Percentiles rank a stretch among this genome's conserved stretches.
Evolutionary conservation across 2,329 filamentous ascomycete species (phyloP).

Genomic region (Alternaria sp.): DNA sequence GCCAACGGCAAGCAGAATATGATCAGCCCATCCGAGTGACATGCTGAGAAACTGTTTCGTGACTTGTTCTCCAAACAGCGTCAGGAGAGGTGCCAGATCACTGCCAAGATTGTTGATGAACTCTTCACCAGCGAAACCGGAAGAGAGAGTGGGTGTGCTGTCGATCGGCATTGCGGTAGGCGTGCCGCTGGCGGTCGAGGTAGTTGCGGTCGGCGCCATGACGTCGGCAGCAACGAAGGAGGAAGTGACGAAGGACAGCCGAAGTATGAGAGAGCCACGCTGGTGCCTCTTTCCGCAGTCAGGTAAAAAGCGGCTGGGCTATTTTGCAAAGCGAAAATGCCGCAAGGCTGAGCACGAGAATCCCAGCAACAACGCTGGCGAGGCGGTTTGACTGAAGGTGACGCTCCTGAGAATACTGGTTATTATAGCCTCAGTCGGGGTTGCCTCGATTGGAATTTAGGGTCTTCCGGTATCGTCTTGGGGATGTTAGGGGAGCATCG

Average conservation of each 20-base stretch:
- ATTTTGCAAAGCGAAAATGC: not conserved
- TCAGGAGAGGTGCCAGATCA: constrained; percentile 17
- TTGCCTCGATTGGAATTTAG: constrained; percentile 29
- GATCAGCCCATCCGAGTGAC: constrained; percentile 28
- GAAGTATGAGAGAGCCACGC: not conserved
- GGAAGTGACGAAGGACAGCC: not conserved
- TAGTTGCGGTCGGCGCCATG: not conserved
- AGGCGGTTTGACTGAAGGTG: not conserved
- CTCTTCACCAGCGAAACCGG: constrained; percentile 14
- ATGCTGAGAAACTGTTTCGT: constrained; percentile 52
- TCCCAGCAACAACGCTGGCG: fast-evolving
- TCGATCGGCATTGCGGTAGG: not conserved
- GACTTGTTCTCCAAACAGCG: constrained; percentile 50
- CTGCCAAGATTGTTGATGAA: not conserved
- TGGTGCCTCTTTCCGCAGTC: not conserved
- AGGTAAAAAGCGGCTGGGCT: not conserved
- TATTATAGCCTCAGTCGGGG: constrained; percentile 4
- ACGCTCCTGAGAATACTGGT: not conserved
- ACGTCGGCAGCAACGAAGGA: not conserved
- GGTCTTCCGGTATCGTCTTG: constrained; percentile 52
- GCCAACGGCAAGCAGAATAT: constrained; percentile 27
- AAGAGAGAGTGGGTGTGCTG: constrained; percentile 5
- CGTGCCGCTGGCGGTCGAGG: not conserved
- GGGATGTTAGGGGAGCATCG: not conserved
- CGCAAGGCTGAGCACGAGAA: not conserved